A percentile compares a stretch with the other conserved stretches of the same genome.
Conservation (phyloP, 1,284 basidiomycete genomes). For the Ceratobasidium sp. region DNA sequence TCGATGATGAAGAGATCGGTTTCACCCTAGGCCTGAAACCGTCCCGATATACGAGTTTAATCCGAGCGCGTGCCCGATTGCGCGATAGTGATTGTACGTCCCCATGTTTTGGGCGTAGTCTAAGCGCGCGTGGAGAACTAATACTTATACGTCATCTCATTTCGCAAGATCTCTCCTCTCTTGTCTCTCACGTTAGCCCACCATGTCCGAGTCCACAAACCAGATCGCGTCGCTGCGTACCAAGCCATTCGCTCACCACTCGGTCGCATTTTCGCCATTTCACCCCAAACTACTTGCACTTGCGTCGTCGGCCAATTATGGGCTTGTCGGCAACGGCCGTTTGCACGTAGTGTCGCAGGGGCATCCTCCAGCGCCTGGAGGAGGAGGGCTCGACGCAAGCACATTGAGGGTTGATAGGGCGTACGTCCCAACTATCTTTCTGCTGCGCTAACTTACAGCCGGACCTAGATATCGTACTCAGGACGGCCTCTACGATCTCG, state of each 20-base stretch:
- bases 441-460: neutral
- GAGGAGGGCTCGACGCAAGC: constrained; percentile 22
- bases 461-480: constrained; percentile 85
- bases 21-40: neutral
- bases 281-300: constrained; percentile 81
- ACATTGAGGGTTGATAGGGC: constrained; percentile 20
- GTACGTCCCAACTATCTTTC: neutral
- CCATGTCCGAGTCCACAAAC: constrained; percentile 30
- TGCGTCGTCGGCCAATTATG: constrained; percentile 92
- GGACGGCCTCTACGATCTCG: constrained; percentile 90
- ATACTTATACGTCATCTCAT: constrained; percentile 24
- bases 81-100: neutral
- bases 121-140: neutral
- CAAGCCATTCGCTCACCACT: constrained; percentile 87
- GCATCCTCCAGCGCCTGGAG: constrained; percentile 13
- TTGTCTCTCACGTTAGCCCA: neutral
- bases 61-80: neutral
- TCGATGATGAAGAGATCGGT: constrained; percentile 4
- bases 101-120: constrained; percentile 2
- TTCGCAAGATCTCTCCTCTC: neutral
- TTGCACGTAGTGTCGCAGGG: constrained; percentile 61
- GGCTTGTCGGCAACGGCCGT: constrained; percentile 92
- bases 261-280: constrained; percentile 91
- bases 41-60: constrained; percentile 32
- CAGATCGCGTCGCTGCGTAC: constrained; percentile 58